Conservation (phyloP, 2,329 filamentous ascomycete species). For the Rhytidhysteron rufulum region DNA sequence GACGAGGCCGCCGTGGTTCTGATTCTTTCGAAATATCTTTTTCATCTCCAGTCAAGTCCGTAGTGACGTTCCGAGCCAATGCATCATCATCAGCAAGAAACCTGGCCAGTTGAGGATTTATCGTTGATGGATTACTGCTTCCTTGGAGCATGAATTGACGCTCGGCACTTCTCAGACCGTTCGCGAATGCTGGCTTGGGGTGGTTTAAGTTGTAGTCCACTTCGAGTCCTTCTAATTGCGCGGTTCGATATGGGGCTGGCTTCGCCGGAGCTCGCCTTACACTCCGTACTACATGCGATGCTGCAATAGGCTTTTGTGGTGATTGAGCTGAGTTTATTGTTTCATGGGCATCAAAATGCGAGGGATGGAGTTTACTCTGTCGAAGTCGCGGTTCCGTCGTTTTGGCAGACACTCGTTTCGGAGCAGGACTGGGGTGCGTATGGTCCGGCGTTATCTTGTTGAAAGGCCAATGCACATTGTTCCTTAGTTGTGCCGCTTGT, state of each 20-base stretch:
- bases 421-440: too few relatives aligned
- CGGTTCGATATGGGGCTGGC: conserved; percentile 22
- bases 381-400: background rate
- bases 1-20: conserved; percentile 16
- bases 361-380: background rate
- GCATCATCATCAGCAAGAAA: conserved; percentile 30
- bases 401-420: too few relatives aligned
- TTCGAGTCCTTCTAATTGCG: conserved; percentile 43
- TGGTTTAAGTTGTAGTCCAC: conserved; percentile 30
- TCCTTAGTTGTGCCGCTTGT: conserved; percentile 7
- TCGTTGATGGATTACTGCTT: conserved; percentile 8
- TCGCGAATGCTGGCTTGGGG: conserved; percentile 36
- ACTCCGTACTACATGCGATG: too few relatives aligned
- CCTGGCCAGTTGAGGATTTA: conserved; percentile 27
- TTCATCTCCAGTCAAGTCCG: conserved; percentile 2
- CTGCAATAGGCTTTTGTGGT: too few relatives aligned
- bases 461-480: background rate
- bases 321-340: too few relatives aligned
- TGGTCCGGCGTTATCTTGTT: too few relatives aligned
- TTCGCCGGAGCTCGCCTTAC: background rate
- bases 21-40: conserved; percentile 10
- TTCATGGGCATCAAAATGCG: background rate
- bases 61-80: conserved; percentile 18
- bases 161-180: conserved; percentile 24
- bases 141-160: conserved; percentile 17